phyloP scores from a whole-genome alignment of 148 eudicot species.

The Amaranthus cruentus region DNA sequence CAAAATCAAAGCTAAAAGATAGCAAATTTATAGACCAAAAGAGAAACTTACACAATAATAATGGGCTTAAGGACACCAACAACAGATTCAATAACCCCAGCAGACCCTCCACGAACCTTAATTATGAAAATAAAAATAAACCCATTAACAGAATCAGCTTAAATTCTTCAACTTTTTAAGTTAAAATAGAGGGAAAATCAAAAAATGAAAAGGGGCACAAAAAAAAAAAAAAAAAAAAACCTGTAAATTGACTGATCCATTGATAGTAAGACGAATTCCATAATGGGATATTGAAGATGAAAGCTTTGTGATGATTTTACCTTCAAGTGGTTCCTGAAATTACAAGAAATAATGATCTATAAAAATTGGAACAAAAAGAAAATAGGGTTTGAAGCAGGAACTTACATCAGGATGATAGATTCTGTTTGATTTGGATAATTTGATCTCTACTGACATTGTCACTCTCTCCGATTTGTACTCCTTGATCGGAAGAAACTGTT shows the following conservation, averaged over 20 bases:
- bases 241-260: conserved; percentile 65
- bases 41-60: conserved; percentile 35
- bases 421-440: conserved; percentile 61
- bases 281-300: conserved; percentile 52
- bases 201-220: not conserved
- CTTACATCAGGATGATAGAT: conserved; percentile 48
- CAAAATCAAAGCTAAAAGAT: not conserved
- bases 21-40: not conserved
- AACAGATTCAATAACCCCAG: conserved; percentile 56
- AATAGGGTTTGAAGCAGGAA: conserved; percentile 12
- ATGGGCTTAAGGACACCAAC: conserved; percentile 59
- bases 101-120: conserved; percentile 66
- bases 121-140: not conserved
- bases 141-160: not conserved
- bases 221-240: conserved; percentile 19
- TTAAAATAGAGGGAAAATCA: not conserved
- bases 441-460: conserved; percentile 60
- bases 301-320: conserved; percentile 52
- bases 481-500: no score
- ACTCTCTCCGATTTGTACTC: not conserved
- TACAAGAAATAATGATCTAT: not conserved
- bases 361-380: not conserved
- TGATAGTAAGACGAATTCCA: conserved; percentile 49
- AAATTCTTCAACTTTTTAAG: not conserved
- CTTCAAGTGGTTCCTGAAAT: conserved; percentile 59